Evolutionary conservation across 331 rosid species (phyloP).

Genomic region (Prunus yedoensis): DNA sequence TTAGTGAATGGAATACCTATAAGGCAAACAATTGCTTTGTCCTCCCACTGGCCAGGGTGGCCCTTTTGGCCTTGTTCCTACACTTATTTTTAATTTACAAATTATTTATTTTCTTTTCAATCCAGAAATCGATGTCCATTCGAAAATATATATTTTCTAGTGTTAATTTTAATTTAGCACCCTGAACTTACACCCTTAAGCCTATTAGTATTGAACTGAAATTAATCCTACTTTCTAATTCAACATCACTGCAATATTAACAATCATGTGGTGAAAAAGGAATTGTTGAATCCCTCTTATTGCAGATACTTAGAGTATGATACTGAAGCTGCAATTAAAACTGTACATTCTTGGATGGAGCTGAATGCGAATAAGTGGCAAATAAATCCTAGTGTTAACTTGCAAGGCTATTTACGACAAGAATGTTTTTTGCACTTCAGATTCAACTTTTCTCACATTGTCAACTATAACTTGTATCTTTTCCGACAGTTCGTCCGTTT

Average conservation of each 20-base stretch:
- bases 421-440: slow-evolving; percentile 45
- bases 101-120: not conserved
- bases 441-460: slow-evolving; percentile 65
- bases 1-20: not conserved
- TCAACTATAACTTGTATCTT: slow-evolving; percentile 57
- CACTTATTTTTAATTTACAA: not conserved
- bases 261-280: not conserved
- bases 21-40: not conserved
- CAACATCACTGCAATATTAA: not conserved
- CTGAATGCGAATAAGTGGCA: slow-evolving; percentile 20
- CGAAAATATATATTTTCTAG: too few species aligned
- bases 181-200: too few species aligned
- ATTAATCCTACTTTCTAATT: too few species aligned
- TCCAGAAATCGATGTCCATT: not conserved
- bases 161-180: too few species aligned
- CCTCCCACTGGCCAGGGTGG: too few species aligned
- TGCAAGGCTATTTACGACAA: slow-evolving; percentile 28
- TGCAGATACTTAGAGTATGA: not conserved
- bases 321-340: not conserved
- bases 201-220: too few species aligned
- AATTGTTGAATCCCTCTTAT: not conserved
- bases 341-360: slow-evolving; percentile 29
- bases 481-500: slow-evolving; percentile 57
- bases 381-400: slow-evolving; percentile 15
- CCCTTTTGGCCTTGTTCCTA: not conserved